Evolutionary conservation across 2,329 filamentous ascomycete species (phyloP).

Genomic region (Corinectria fuckeliana): DNA sequence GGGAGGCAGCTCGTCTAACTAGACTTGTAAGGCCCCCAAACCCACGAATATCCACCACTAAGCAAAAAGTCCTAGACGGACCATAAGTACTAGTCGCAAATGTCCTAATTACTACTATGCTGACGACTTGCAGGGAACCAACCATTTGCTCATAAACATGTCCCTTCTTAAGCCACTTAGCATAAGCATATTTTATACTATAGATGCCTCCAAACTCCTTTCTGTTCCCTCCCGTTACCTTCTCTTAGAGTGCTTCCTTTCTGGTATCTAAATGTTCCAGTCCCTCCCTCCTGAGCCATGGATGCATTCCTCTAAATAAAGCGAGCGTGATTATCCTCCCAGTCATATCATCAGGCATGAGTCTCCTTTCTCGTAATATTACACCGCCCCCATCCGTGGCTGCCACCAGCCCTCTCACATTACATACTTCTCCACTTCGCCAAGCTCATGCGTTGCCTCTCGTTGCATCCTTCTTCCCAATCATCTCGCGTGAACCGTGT

Average conservation of each 20-base stretch:
- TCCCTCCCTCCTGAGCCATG: conserved; percentile 16
- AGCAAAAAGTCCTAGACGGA: background rate
- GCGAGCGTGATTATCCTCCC: conserved; percentile 33
- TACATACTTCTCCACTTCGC: background rate
- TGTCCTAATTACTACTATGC: too few relatives aligned
- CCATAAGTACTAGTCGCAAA: too few relatives aligned
- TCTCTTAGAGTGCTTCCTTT: conserved; percentile 18
- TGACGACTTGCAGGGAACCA: too few relatives aligned
- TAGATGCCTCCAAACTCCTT: conserved; percentile 29
- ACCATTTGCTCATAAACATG: background rate
- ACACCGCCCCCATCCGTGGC: conserved; percentile 3
- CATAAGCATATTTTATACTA: background rate
- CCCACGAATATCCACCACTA: background rate
- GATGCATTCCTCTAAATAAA: conserved; percentile 34
- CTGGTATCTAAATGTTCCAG: conserved; percentile 32
- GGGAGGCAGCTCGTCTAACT: background rate
- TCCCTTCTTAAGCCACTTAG: background rate
- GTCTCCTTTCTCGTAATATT: conserved; percentile 14
- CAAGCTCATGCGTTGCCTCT: too few relatives aligned
- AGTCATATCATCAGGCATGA: conserved; percentile 32
- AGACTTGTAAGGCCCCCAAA: too few relatives aligned
- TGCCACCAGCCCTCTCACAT: background rate
- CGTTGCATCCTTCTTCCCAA: background rate
- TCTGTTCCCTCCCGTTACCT: conserved; percentile 20
- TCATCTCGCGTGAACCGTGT: background rate